phyloP scores from a whole-genome alignment of 2,329 filamentous ascomycete species.

The Aotearoamyces nothofagi region DNA sequence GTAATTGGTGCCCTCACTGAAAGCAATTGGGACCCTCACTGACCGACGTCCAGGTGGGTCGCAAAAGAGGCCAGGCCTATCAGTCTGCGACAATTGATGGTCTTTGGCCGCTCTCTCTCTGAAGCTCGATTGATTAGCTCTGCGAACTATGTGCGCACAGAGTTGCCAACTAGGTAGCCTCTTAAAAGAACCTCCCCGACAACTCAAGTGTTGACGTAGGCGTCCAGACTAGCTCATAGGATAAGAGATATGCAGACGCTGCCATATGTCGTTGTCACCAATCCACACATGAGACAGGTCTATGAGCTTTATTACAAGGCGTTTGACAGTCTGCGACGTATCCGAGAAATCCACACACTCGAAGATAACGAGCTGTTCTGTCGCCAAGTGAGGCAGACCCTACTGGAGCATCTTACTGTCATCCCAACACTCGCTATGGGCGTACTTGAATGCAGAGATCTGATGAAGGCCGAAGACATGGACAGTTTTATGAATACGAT shows the following conservation, averaged over 20 bases:
- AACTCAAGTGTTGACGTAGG: too few species aligned
- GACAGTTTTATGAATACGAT: conserved; percentile 95
- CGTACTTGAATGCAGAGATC: conserved; percentile 73
- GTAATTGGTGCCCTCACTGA: too few species aligned
- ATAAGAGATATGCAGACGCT: conserved; percentile 95
- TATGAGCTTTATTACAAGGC: conserved; percentile 95
- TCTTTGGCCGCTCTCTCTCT: conserved; percentile 87
- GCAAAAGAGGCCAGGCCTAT: conserved; percentile 87
- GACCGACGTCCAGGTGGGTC: conserved; percentile 55
- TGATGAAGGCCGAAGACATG: conserved; percentile 67
- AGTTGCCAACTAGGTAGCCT: conserved; percentile 66
- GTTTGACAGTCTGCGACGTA: conserved; percentile 79
- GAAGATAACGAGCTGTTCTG: conserved; percentile 88
- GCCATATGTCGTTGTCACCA: conserved; percentile 92
- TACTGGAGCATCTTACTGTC: conserved; percentile 80
- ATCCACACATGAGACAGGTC: conserved; percentile 82
- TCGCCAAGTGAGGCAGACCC: conserved; percentile 59
- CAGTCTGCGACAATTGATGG: conserved; percentile 88
- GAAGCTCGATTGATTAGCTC: conserved; percentile 82
- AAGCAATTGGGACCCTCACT: too few species aligned
- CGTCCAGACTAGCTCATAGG: conserved; percentile 69
- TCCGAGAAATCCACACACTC: conserved; percentile 69
- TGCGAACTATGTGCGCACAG: conserved; percentile 92
- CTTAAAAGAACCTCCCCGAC: too few species aligned
- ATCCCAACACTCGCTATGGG: conserved; percentile 93